These are phyloP conservation scores for Pichia membranifaciens DNA, from an alignment of 805 yeast species.

Conservation along the genomic window DNA sequence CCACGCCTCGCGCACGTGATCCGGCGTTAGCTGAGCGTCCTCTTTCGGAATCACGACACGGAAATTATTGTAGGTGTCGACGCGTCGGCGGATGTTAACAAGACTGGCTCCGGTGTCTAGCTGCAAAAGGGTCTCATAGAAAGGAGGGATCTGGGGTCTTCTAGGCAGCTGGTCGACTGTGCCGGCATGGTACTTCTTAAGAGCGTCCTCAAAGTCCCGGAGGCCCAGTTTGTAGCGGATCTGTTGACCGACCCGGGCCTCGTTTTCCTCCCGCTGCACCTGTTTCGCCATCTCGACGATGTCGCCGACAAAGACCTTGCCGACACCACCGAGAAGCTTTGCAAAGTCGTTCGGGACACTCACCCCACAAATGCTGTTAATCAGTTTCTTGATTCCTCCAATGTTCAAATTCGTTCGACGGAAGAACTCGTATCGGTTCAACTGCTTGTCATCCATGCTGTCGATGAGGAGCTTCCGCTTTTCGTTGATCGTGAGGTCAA, in stretches of 20 bases:
- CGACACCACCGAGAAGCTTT: conserved; percentile 75
- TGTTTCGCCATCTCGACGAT: conserved; percentile 75
- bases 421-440: conserved; percentile 80
- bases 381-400: conserved; percentile 72
- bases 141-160: conserved; percentile 23
- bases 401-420: conserved; percentile 71
- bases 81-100: conserved; percentile 3
- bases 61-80: conserved; percentile 10
- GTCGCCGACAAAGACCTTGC: conserved; percentile 87
- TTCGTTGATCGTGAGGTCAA: conserved; percentile 46
- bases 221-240: conserved; percentile 16
- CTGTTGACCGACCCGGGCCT: conserved; percentile 35
- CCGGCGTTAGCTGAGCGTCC: conserved; percentile 66
- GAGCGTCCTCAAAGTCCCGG: conserved; percentile 30
- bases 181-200: conserved; percentile 31
- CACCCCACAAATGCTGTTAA: conserved; percentile 73
- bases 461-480: conserved; percentile 58
- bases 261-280: conserved; percentile 53
- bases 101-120: conserved; percentile 6
- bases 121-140: conserved; percentile 10
- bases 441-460: conserved; percentile 73
- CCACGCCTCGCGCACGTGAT: conserved; percentile 50
- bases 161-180: conserved; percentile 27
- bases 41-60: conserved; percentile 19
- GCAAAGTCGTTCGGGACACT: conserved; percentile 75